Percentiles rank a stretch among this genome's conserved stretches.
Conservation (phyloP, 768 basidiomycete genomes). For the Tricholoma bakamatsutake region DNA sequence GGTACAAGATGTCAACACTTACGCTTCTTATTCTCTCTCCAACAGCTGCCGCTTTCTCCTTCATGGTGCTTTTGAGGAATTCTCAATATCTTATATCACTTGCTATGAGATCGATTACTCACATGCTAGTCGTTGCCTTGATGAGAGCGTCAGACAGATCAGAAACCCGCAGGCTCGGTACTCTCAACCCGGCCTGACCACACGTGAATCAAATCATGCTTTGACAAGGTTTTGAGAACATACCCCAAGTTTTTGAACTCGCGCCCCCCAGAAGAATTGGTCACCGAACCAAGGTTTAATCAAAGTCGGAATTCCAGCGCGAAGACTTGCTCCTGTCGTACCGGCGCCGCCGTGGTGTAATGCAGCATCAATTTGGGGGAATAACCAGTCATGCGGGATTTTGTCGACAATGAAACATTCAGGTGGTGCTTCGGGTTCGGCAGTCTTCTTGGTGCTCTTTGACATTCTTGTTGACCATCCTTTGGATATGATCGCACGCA, state of each 20-base stretch:
- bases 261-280: conserved; percentile 59
- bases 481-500: conserved; percentile 62
- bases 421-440: conserved; percentile 41
- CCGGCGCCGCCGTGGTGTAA: conserved; percentile 69
- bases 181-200: conserved; percentile 41
- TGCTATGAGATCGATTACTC: conserved; percentile 13
- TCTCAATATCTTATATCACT: neutral
- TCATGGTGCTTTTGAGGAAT: conserved; percentile 38
- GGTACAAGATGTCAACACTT: conserved; percentile 6
- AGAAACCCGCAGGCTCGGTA: conserved; percentile 38
- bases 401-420: conserved; percentile 55
- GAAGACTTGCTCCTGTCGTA: conserved; percentile 62
- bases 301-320: conserved; percentile 59
- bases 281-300: conserved; percentile 73
- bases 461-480: conserved; percentile 61
- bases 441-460: conserved; percentile 28
- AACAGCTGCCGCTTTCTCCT: conserved; percentile 47
- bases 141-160: conserved; percentile 51
- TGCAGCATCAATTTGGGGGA: conserved; percentile 54
- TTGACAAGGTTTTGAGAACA: conserved; percentile 13
- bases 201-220: neutral
- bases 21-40: conserved; percentile 31
- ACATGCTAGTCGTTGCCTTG: conserved; percentile 50
- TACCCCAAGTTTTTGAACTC: conserved; percentile 60
- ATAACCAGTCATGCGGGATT: conserved; percentile 65